Conservation (phyloP, 805 yeast genomes). For the Osmozyma mogii region DNA sequence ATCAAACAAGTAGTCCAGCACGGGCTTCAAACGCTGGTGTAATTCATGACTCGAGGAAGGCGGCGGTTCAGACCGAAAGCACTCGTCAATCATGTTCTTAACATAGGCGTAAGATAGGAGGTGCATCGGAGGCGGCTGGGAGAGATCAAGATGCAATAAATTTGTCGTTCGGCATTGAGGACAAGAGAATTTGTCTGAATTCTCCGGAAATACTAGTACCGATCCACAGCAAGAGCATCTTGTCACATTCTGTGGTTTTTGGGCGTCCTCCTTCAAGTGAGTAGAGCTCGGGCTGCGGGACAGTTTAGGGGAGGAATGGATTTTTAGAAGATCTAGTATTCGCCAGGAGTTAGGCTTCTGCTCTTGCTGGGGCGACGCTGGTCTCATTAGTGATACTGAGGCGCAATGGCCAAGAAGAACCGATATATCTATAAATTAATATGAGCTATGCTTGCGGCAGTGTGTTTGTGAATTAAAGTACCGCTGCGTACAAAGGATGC, state of each 20-base stretch:
- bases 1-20: conserved; percentile 38
- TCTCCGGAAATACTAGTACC: conserved; percentile 21
- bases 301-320: conserved; percentile 12
- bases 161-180: conserved; percentile 51
- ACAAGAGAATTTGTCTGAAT: conserved; percentile 43
- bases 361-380: conserved; percentile 3
- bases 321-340: conserved; percentile 12
- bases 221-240: conserved; percentile 34
- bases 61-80: conserved; percentile 16
- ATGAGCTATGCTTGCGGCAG: no score
- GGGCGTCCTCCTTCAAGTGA: conserved; percentile 2
- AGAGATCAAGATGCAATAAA: conserved; percentile 12
- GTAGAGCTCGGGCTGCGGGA: conserved; percentile 7
- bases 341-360: conserved; percentile 18
- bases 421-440: conserved; percentile 11
- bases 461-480: no score
- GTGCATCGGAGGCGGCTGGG: conserved; percentile 2
- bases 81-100: conserved; percentile 24
- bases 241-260: conserved; percentile 9
- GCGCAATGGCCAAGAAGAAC: conserved; percentile 10
- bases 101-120: conserved; percentile 25
- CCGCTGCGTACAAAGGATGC: no score
- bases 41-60: conserved; percentile 13
- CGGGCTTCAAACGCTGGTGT: conserved; percentile 38
- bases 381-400: conserved; percentile 13